Base-by-base conservation (phyloP, 352 stramenopile genomes). In the Pythium dissotocum region DNA sequence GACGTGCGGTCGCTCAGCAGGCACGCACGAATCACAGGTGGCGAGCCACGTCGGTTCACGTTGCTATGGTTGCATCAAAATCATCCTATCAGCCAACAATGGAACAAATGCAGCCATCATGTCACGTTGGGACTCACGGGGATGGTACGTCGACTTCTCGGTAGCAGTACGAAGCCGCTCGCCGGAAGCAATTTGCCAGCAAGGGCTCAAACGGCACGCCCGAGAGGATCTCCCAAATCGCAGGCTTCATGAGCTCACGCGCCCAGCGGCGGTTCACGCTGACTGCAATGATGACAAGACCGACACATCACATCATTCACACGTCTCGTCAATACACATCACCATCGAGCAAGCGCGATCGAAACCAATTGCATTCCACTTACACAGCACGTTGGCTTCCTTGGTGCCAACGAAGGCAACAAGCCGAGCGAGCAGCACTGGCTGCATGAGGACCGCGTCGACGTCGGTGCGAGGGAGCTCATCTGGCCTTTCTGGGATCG, bases 131-230 rank as follows among this genome's bases (percentile, higher is more conserved):
- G 28, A 69, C 70, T 55, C 92, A 96, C 88, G 88, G 88, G 8
- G 88, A 93, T 38, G 88, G 88, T 0, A 90, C 85, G 69, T 96
- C 88, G 38, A 93, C 74, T 69, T 96, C 88, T n/a, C 87, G 86
- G 69, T 94, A 94, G 71, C 82, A 91, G 62, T 96, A 96, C 57
- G 85, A 94, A 13, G 87, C 78, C 12, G 88, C 88, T 46, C 88
- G 82, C 59, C 88, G 87, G 67, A 96, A 96, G 69, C 86, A 93
- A 53, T 90, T 94, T 26, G 81, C 67, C 32, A 96, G 67, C 69
- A 95, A 73, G 48, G 88, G 88, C 66, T 90, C 75, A 46, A 90
- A 82, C 9, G 88, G 88, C 54, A 93, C 80, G n/a, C 76, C 76
- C 16, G 87, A 84, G 28, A 92, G 80, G 26, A 93, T 87, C 66